These are phyloP conservation scores for Coleophoma eucalyptorum DNA, from an alignment of 2,329 filamentous ascomycete species.

Conservation along the genomic window DNA sequence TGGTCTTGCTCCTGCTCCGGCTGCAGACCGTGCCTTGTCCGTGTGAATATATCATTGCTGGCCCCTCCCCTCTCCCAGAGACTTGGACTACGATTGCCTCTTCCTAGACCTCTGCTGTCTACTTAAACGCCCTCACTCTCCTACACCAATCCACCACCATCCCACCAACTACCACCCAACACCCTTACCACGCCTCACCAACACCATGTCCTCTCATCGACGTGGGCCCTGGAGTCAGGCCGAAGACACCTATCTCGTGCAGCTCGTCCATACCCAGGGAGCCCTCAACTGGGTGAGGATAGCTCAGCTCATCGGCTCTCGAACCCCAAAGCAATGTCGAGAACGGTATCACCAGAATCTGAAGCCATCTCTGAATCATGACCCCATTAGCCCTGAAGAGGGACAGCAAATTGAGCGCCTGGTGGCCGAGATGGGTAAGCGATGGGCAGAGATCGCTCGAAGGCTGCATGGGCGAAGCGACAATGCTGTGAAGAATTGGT, in stretches of 20 bases:
- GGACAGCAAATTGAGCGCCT: conserved; percentile 71
- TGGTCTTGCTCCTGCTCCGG: no score
- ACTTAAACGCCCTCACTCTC: not conserved
- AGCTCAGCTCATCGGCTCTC: conserved; percentile 67
- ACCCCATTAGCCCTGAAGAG: conserved; percentile 69
- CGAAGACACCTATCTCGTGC: conserved; percentile 69
- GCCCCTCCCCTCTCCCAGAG: not conserved
- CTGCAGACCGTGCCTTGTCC: no score
- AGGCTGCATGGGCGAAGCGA: conserved; percentile 81
- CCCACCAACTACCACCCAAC: not conserved
- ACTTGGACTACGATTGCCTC: no score
- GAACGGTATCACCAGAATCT: conserved; percentile 94
- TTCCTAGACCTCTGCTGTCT: not conserved
- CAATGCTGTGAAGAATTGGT: conserved; percentile 98
- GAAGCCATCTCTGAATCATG: conserved; percentile 70
- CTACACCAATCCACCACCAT: not conserved
- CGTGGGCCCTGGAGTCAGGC: conserved; percentile 80
- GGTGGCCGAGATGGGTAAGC: conserved; percentile 75
- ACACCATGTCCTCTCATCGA: conserved; percentile 43
- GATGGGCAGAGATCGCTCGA: conserved; percentile 91
- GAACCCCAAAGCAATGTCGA: conserved; percentile 91
- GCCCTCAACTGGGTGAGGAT: conserved; percentile 90
- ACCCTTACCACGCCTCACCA: not conserved
- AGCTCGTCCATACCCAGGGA: conserved; percentile 67
- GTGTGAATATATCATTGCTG: no score